A percentile compares a stretch with the other conserved stretches of the same genome.
Conservation (phyloP, 495 filamentous ascomycete species). For the Penicillium lividum region DNA sequence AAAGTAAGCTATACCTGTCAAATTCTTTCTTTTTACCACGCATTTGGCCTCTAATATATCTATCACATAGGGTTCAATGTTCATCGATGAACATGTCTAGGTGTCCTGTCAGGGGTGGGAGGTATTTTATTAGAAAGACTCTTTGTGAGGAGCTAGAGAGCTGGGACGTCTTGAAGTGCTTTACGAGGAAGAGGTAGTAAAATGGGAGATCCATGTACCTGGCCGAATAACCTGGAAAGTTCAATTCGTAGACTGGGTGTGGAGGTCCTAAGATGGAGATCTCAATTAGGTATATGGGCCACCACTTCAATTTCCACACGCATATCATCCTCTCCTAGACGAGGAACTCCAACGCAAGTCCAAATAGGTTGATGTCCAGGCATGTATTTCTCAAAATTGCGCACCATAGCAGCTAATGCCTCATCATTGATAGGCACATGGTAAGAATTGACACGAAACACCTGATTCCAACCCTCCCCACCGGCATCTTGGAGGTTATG, state of each 20-base stretch:
- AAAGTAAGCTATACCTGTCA: slow-evolving; percentile 26
- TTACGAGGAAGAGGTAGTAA: too few species aligned
- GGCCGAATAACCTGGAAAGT: too few species aligned
- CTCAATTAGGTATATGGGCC: slow-evolving; percentile 31
- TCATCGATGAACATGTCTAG: neutral
- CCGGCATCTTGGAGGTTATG: slow-evolving; percentile 48
- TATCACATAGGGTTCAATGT: neutral
- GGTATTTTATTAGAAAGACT: too few species aligned
- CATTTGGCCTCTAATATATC: neutral
- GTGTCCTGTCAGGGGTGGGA: too few species aligned
- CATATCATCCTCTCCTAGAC: slow-evolving; percentile 39
- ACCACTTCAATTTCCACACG: slow-evolving; percentile 56
- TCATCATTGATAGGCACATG: slow-evolving; percentile 44
- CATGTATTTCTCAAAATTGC: slow-evolving; percentile 51
- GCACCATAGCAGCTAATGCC: slow-evolving; percentile 40
- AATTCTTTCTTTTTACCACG: neutral
- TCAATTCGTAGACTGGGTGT: too few species aligned
- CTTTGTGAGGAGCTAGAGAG: too few species aligned
- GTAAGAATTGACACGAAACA: slow-evolving; percentile 53
- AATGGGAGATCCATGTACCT: too few species aligned
- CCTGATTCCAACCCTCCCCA: slow-evolving; percentile 59
- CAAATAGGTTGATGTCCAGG: slow-evolving; percentile 52
- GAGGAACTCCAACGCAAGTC: slow-evolving; percentile 47
- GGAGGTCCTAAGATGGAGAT: too few species aligned
- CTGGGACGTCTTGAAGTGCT: too few species aligned